A percentile compares a stretch with the other conserved stretches of the same genome.
phyloP scores from a whole-genome alignment of 75 land plant genomes.

The Ceratopteris richardii region DNA sequence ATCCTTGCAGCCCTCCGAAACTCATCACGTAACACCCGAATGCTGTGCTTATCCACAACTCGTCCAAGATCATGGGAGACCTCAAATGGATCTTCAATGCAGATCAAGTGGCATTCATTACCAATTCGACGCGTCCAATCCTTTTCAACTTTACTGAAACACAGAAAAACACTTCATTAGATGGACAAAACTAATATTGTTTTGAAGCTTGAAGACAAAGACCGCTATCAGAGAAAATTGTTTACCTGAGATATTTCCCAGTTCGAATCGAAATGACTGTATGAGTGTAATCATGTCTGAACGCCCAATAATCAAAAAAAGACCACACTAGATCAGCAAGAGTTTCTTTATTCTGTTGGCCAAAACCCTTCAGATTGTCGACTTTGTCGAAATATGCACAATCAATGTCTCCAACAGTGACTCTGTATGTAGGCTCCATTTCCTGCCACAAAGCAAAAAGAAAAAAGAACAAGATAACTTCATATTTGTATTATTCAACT shows the following conservation, averaged over 20 bases:
- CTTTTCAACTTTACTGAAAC: slow-evolving; percentile 71
- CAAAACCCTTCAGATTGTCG: slow-evolving; percentile 53
- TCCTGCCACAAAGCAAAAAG: slow-evolving; percentile 32
- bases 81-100: slow-evolving; percentile 99
- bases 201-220: too few relatives aligned
- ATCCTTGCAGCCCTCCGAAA: slow-evolving; percentile 87
- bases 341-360: slow-evolving; percentile 63
- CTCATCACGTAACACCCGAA: slow-evolving; percentile 73
- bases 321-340: slow-evolving; percentile 59
- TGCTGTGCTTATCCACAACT: slow-evolving; percentile 88
- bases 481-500: too few relatives aligned
- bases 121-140: slow-evolving; percentile 96
- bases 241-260: slow-evolving; percentile 73
- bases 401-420: slow-evolving; percentile 52
- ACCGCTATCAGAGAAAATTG: not conserved
- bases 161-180: not conserved
- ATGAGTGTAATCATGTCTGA: slow-evolving; percentile 71
- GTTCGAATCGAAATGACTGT: slow-evolving; percentile 92
- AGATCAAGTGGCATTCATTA: slow-evolving; percentile 90
- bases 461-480: too few relatives aligned
- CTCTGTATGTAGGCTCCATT: slow-evolving; percentile 65
- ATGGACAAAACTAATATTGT: too few relatives aligned
- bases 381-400: slow-evolving; percentile 87
- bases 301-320: slow-evolving; percentile 98
- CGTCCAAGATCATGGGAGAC: slow-evolving; percentile 84